These are phyloP conservation scores for Sisymbrium altissimum DNA, from an alignment of 345 rosid genomes.

Conservation along the genomic window DNA sequence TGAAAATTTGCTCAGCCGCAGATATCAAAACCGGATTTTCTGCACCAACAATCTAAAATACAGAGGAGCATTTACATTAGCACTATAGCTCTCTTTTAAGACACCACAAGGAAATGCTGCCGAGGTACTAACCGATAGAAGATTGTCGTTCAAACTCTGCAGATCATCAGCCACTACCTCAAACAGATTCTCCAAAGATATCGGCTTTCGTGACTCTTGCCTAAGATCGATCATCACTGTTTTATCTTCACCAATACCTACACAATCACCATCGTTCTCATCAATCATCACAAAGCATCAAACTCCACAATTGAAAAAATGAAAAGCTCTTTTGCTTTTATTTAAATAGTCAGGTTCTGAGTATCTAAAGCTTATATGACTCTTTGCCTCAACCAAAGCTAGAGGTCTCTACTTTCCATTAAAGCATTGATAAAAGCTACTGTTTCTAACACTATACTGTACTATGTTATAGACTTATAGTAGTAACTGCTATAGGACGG, in stretches of 20 bases:
- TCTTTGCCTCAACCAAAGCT: conserved; percentile 2
- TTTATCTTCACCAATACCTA: conserved; percentile 51
- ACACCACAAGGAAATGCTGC: background rate
- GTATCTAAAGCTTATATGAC: background rate
- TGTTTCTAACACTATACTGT: background rate
- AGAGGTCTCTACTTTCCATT: too few relatives aligned
- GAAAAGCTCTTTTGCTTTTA: background rate
- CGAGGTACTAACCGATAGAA: conserved; percentile 64
- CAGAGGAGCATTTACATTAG: conserved; percentile 28
- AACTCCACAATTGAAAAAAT: background rate
- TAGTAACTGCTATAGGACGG: background rate
- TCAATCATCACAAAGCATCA: conserved; percentile 1
- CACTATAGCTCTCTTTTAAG: background rate
- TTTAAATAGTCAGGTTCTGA: background rate
- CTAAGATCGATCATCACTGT: conserved; percentile 48
- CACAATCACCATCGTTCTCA: conserved; percentile 18
- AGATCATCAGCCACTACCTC: conserved; percentile 88
- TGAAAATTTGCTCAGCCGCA: conserved; percentile 93
- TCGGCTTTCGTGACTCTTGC: conserved; percentile 45
- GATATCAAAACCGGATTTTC: conserved; percentile 93
- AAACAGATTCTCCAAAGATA: conserved; percentile 61
- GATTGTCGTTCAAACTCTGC: conserved; percentile 74
- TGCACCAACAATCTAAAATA: conserved; percentile 86
- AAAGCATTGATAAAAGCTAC: background rate
- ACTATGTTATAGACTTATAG: background rate